Evolutionary conservation across 2,329 filamentous ascomycete species (phyloP), one percentile per base, ranked within the genome.

Genomic region (Colletotrichum camelliae): DNA sequence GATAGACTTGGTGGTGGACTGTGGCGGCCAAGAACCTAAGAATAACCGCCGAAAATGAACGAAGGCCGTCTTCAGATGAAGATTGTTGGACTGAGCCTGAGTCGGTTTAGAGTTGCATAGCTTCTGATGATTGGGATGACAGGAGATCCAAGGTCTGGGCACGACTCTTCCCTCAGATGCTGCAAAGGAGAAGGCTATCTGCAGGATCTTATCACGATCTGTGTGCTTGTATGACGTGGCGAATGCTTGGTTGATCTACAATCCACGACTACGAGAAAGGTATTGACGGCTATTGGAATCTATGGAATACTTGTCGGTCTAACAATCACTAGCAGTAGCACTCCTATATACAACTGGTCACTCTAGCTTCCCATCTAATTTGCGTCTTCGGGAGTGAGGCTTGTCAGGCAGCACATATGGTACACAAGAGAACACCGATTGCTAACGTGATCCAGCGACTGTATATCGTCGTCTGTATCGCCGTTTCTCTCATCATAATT

Each of bases 61-160:
- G 39, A 52, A n/a, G 43, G 0, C n/a, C 10, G 6, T 52, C 16
- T 67, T 67, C n/a, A 33, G 65, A 67, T 48, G 48, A 57, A 15
- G 31, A 13, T 33, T 35, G 5, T 6, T 1, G n/a, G 27, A n/a
- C 37, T 37, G 4, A 5, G 27, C 33, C 31, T 13, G 52, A 39
- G 48, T 29, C 35, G 15, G 24, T 21, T 29, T 68, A 43, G 24
- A 60, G 66, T 68, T 60, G 33, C 7, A 27, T 55, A 18, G 21
- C 31, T 55, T 31, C n/a, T 21, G 21, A 21, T 43, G 31, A 31
- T 58, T 68, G 33, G 52, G 66, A 68, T 68, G 52, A 55, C 66
- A 60, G 66, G 31, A 68, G 29, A 37, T 29, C 66, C 16, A 24
- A 13, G 16, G 33, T 48, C 15, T 29, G 15, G 16, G 31, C n/a